phyloP scores from a whole-genome alignment of 257 asterid species.

The Solanum tarapatanum region DNA sequence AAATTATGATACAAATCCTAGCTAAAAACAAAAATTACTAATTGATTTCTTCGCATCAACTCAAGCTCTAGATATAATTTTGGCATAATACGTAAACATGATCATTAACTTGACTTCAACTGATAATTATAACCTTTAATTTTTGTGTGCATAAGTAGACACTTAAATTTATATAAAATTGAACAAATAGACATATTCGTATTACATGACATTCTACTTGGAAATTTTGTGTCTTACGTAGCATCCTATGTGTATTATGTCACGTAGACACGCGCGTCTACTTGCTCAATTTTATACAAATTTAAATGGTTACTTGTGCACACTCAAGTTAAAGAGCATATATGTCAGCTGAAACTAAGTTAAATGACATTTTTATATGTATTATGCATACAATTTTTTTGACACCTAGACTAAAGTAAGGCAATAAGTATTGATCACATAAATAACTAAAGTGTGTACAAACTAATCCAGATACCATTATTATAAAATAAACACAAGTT shows the following conservation, averaged over 20 bases:
- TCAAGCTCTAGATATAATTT: neutral
- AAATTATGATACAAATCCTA: too few relatives aligned
- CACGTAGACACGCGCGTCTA: rapidly evolving
- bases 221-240: too few relatives aligned
- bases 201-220: neutral
- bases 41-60: neutral
- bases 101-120: neutral
- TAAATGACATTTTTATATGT: too few relatives aligned
- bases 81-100: neutral
- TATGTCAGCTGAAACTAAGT: too few relatives aligned
- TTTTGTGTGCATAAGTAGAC: neutral
- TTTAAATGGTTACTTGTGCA: too few relatives aligned
- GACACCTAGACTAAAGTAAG: neutral
- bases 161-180: too few relatives aligned
- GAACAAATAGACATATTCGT: too few relatives aligned
- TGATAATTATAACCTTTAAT: neutral
- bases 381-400: too few relatives aligned
- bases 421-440: neutral
- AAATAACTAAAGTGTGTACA: neutral
- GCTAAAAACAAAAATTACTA: neutral
- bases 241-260: too few relatives aligned
- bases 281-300: too few relatives aligned
- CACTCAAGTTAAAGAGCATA: rapidly evolving
- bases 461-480: too few relatives aligned
- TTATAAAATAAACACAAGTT: neutral